These are phyloP conservation scores for Pistacia atlantica DNA, from an alignment of 345 rosid species.

Conservation along the genomic window DNA sequence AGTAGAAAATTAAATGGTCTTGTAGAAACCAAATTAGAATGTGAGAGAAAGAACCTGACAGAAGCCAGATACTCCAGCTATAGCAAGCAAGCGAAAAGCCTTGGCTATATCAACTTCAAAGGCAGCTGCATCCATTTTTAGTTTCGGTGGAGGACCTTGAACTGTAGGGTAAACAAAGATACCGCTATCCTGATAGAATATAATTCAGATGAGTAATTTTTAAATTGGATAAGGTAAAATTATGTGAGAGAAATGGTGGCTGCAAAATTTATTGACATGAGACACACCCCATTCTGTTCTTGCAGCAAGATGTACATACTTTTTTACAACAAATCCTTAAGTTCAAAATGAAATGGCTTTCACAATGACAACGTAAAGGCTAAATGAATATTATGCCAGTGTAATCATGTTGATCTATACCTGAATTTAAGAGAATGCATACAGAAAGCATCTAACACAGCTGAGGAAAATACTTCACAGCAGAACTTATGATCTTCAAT, in stretches of 20 bases:
- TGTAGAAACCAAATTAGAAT: background rate
- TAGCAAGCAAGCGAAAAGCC: constrained; percentile 74
- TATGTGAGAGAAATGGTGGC: background rate
- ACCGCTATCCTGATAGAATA: constrained; percentile 50
- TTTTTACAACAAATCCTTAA: background rate
- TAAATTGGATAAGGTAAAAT: background rate
- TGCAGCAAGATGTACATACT: background rate
- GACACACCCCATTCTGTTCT: background rate
- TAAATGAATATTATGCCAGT: background rate
- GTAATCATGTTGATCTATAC: background rate
- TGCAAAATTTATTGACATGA: background rate
- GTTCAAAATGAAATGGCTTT: background rate
- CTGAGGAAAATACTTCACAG: background rate
- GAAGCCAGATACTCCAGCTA: constrained; percentile 82
- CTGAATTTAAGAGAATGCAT: background rate
- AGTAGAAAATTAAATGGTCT: background rate
- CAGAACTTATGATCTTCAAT: background rate
- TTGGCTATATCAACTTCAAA: constrained; percentile 51
- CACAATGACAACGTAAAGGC: background rate
- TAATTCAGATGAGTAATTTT: background rate
- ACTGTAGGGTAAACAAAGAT: constrained; percentile 80
- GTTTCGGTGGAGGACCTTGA: constrained; percentile 82
- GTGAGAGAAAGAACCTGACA: constrained; percentile 62
- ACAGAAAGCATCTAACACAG: no score
- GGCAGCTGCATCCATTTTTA: constrained; percentile 50